phyloP scores from a whole-genome alignment of 805 yeast genomes.

The Suhomyces sp. region DNA sequence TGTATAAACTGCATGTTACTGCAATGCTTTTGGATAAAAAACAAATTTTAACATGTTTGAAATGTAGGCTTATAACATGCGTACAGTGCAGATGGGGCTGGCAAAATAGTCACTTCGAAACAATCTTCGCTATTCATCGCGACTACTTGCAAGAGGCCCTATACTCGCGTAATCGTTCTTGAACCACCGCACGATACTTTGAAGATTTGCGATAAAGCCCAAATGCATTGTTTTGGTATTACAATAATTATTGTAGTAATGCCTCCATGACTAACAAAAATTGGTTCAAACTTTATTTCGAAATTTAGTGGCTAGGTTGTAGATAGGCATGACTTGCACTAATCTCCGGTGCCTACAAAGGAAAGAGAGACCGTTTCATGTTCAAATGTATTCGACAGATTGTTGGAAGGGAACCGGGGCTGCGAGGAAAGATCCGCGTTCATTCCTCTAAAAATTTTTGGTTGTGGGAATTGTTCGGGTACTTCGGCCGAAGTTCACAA shows the following conservation, averaged over 20 bases:
- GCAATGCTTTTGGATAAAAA: neutral
- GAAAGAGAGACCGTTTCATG: neutral
- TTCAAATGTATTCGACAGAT: neutral
- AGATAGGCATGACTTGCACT: neutral
- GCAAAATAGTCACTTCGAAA: neutral
- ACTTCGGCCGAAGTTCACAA: neutral
- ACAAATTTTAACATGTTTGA: neutral
- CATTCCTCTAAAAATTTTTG: neutral
- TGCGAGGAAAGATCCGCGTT: neutral
- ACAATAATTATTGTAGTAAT: neutral
- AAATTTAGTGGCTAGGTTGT: neutral
- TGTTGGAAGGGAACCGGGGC: neutral
- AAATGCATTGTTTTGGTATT: neutral
- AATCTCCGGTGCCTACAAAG: neutral
- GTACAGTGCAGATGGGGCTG: neutral
- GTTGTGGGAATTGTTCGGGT: neutral
- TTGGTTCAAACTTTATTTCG: neutral
- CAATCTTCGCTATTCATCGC: neutral
- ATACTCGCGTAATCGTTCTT: neutral
- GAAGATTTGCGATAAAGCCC: neutral
- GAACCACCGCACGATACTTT: neutral
- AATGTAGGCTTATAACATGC: neutral
- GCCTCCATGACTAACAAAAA: neutral
- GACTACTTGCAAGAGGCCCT: neutral
- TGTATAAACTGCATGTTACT: neutral